Evolutionary conservation across 352 stramenopile genomes (phyloP), one percentile per base, ranked within the genome.

Genomic region (Phytophthora chlamydospora): DNA sequence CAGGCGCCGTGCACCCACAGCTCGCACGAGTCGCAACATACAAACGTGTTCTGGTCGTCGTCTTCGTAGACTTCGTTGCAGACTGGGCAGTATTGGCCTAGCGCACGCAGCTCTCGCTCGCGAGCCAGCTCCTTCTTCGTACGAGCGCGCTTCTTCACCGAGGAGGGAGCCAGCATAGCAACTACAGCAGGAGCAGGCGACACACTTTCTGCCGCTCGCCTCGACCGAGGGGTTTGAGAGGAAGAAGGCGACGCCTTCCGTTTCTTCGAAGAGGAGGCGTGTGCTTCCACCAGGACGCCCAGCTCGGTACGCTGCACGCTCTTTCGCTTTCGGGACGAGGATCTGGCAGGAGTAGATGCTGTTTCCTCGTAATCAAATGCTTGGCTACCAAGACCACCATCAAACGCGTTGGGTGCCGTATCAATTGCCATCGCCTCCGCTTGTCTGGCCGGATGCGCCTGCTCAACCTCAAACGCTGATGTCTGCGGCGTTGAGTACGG

Each of bases 21-120:
- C 58, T 96, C 87, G 47, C 87, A 96, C 45, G 85, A 90, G 62
- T 96, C 87, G 68, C 87, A 96, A 76, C 87, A 96, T 19, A 96
- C 83, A 58, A 96, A 96, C 33, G 76, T 88, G 58, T 75, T 91
- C 44, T 77, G 75, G 58, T 96, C 87, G 68, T 96, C 85, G 38
- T 94, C 85, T 59, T 96, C 87, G 68, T 96, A 96, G 11, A 79
- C 75, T 47, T 80, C 72, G 63, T 89, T 94, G 77, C 87, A 96
- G 52, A 96, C 85, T 1, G 87, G 87, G 49, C 87, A 96, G 70
- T 96, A 96, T 56, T 96, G 87, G 0, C 87, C 87, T 17, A 88
- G 63, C 21, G 81, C 82, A 40, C 87, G 87, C 39, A 96, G 54
- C 50, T 96, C 87, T 0, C 78, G 77, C 41, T 96, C 87, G 12